Evolutionary conservation across 192 early-diverging fungal genomes (phyloP).

Genomic region (Coemansia sp.): DNA sequence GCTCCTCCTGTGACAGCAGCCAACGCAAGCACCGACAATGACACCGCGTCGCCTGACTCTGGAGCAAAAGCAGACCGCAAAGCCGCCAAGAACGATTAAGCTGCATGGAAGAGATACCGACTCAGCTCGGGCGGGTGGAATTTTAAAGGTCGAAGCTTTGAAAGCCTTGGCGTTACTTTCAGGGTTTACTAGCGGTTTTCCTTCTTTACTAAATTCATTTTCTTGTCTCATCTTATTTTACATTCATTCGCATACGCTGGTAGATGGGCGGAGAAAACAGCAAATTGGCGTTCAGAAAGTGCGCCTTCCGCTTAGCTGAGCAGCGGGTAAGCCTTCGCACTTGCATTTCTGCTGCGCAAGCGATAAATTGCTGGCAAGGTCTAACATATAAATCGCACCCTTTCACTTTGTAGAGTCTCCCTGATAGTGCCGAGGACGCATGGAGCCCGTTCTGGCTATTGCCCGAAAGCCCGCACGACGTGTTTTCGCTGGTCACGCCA

Average conservation of each 20-base stretch:
- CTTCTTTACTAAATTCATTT: neutral
- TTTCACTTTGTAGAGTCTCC: slow-evolving; percentile 33
- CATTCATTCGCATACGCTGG: neutral
- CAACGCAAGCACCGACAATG: neutral
- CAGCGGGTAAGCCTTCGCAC: slow-evolving; percentile 61
- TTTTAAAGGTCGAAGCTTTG: neutral
- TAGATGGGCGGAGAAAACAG: slow-evolving; percentile 86
- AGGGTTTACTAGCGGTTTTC: neutral
- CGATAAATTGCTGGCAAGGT: slow-evolving; percentile 25
- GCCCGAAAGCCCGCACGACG: slow-evolving; percentile 63
- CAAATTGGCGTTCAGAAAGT: slow-evolving; percentile 86
- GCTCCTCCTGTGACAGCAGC: slow-evolving; percentile 1
- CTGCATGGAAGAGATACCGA: neutral
- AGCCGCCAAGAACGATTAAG: slow-evolving; percentile 14
- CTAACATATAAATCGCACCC: neutral
- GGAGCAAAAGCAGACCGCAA: neutral
- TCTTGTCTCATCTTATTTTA: neutral
- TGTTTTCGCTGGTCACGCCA: slow-evolving; percentile 81
- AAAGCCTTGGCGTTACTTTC: neutral
- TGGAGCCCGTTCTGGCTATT: slow-evolving; percentile 73
- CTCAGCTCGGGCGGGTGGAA: neutral
- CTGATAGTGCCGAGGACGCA: slow-evolving; percentile 49
- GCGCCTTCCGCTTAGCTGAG: slow-evolving; percentile 83
- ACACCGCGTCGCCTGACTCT: neutral
- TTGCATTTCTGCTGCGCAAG: slow-evolving; percentile 16